A percentile compares a stretch with the other conserved stretches of the same genome.
phyloP scores from a whole-genome alignment of 148 eudicot species.

The Rhododendron molle region DNA sequence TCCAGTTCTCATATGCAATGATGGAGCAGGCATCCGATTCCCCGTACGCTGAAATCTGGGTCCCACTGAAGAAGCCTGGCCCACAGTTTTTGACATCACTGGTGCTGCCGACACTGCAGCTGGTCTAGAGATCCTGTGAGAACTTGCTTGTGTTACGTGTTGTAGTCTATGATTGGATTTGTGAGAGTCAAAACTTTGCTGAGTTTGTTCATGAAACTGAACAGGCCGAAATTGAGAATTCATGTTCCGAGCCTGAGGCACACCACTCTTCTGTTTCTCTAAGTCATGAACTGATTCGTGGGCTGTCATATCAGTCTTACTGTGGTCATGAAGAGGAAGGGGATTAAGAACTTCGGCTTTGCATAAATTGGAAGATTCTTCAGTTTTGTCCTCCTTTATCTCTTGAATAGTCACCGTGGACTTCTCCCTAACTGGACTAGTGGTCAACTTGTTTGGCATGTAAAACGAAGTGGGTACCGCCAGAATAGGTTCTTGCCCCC shows the following conservation, averaged over 20 bases:
- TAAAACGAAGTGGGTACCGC: conserved; percentile 18
- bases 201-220: conserved; percentile 1
- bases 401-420: conserved; percentile 43
- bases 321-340: conserved; percentile 4
- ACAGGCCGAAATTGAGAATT: conserved; percentile 1
- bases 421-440: conserved; percentile 17
- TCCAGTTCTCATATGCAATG: conserved; percentile 15
- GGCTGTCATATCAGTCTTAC: conserved; percentile 11
- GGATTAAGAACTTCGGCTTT: conserved; percentile 9
- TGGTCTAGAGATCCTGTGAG: conserved; percentile 6
- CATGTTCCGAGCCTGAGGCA: neutral
- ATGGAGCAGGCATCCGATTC: conserved; percentile 13
- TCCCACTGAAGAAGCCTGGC: conserved; percentile 6
- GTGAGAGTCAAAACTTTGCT: conserved; percentile 9
- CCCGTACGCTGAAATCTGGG: conserved; percentile 8
- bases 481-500: conserved; percentile 1
- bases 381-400: conserved; percentile 24
- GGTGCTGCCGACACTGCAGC: neutral
- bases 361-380: conserved; percentile 17
- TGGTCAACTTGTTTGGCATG: conserved; percentile 21
- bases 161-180: conserved; percentile 13
- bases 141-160: conserved; percentile 6
- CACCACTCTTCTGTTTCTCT: conserved; percentile 11
- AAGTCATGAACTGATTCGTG: conserved; percentile 18
- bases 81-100: neutral